Evolutionary conservation across 106 monocot species (phyloP), one percentile per base, ranked within the genome.

Genomic region (Dioscorea zingiberensis): DNA sequence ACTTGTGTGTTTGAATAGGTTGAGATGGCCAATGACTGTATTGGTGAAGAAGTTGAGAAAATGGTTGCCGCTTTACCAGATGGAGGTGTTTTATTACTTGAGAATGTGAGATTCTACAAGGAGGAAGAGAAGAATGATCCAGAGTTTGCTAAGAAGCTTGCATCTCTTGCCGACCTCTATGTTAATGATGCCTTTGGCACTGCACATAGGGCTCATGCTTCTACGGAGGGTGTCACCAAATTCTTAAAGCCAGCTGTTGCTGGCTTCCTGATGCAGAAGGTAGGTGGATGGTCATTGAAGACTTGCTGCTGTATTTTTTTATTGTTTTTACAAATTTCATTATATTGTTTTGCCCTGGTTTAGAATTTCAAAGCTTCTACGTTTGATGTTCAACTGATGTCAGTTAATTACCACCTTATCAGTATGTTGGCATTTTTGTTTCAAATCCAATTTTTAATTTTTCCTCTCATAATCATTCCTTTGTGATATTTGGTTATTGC

Each of bases 121-220:
- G 94, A 94, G 72, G 94, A 94, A 77, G 94, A 94, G 76, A 94
- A 94, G 77, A 94, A 94, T 70, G 94, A 90, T 18, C 90, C 94
- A 21, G 94, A 87, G 64, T 94, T 90, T 78, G 84, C 94, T 29
- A 81, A 87, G 77, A 94, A 94, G 74, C 73, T 94, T 13, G 90
- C 87, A 27, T 71, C 87, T 55, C 77, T 94, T 67, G 94, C 94
- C 64, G 94, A 94, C 58, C 77, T 94, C 21, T 94, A 94, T 71
- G 94, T 94, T 2, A 94, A 94, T 67, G 94, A 94, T 82, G 94
- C 90, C 19, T 90, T 94, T 30, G 94, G 94, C 17, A 90, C 87
- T 25, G 87, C 87, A 27, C 87, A 87, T 54, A 76, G 87, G 47
- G 87, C 87, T 60, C 87, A 87, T 74, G 94, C 94, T 64, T 90